These are phyloP conservation scores for Carpinus fangiana DNA, from an alignment of 306 rosid species.

Conservation along the genomic window DNA sequence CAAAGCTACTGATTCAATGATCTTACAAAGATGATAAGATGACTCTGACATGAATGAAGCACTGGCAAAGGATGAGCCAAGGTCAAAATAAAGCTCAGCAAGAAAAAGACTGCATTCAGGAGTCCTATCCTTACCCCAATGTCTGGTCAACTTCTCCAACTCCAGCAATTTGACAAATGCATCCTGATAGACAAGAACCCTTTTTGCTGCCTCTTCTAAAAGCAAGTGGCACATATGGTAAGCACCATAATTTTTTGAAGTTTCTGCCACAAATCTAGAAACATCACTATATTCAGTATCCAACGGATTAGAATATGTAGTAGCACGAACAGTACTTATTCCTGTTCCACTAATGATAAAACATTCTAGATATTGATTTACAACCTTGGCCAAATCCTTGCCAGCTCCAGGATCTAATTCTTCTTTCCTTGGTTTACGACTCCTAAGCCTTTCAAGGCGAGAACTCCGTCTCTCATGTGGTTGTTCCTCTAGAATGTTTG, in stretches of 20 bases:
- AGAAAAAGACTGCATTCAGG: conserved; percentile 80
- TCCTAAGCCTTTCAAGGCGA: conserved; percentile 95
- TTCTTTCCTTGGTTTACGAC: conserved; percentile 93
- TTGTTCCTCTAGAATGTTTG: conserved; percentile 62
- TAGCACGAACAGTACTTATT: conserved; percentile 34
- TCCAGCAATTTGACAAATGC: conserved; percentile 75
- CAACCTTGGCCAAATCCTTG: conserved; percentile 74
- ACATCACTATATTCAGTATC: conserved; percentile 60
- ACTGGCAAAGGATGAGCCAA: conserved; percentile 60
- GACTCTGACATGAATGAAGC: conserved; percentile 75
- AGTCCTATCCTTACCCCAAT: conserved; percentile 91
- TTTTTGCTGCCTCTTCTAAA: conserved; percentile 71
- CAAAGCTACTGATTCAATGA: conserved; percentile 82
- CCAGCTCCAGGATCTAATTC: conserved; percentile 70
- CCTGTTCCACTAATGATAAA: conserved; percentile 58
- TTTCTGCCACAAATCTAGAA: conserved; percentile 59
- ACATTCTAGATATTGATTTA: conserved; percentile 71
- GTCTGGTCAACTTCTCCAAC: conserved; percentile 86
- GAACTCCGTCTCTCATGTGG: conserved; percentile 94
- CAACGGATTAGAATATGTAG: conserved; percentile 44
- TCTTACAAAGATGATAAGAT: conserved; percentile 91
- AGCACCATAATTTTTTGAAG: conserved; percentile 77
- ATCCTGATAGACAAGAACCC: conserved; percentile 58
- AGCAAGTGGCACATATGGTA: conserved; percentile 84
- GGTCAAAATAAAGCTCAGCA: conserved; percentile 81